Evolutionary conservation across 192 early-diverging fungal species (phyloP), one percentile per base, ranked within the genome.

Genomic region (Coemansia sp.): DNA sequence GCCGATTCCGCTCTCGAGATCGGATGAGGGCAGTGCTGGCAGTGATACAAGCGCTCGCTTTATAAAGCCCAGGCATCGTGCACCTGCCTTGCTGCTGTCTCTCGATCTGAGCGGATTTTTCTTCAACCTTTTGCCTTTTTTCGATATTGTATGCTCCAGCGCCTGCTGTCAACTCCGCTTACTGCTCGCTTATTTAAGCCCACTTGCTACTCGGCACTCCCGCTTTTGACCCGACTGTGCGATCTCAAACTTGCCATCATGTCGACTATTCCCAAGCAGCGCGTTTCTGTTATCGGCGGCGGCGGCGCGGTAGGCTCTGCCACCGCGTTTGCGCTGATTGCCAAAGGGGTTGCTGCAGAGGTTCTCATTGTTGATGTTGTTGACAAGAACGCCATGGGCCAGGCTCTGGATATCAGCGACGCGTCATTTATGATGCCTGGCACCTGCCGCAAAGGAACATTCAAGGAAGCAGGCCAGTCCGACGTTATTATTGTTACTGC

Each of bases 401-500:
- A 93, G 75, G 85, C 85, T 1, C 74, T 91, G n/a, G 90, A 93
- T 81, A 79, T 93, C 17, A 80, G 82, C 49, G 90, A 93, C 55
- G 86, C 87, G 4, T 80, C 87, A 39, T 88, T 87, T 63, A 70
- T 90, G 61, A 71, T 81, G 47, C 80, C 79, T 23, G 86, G 85
- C 19, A 63, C 64, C 17, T 75, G 89, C 50, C 80, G 81, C 42
- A 67, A 66, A 38, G 90, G 67, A 6, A 73, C 82, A 25, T 73
- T 66, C 42, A 60, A 84, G 61, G 88, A 91, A 31, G 87, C 87
- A 1, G 88, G 91, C 14, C 87, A 91, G 59, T 83, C 82, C 10
- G 89, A 91, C 53, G 85, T 93, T 32, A 86, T 93, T 48, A 81
- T 93, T 42, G 72, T 91, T 48, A 90, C 88, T 25, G 91, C 91